Conservation (phyloP, 2,329 filamentous ascomycete species). For the Stagonosporopsis tanaceti region DNA sequence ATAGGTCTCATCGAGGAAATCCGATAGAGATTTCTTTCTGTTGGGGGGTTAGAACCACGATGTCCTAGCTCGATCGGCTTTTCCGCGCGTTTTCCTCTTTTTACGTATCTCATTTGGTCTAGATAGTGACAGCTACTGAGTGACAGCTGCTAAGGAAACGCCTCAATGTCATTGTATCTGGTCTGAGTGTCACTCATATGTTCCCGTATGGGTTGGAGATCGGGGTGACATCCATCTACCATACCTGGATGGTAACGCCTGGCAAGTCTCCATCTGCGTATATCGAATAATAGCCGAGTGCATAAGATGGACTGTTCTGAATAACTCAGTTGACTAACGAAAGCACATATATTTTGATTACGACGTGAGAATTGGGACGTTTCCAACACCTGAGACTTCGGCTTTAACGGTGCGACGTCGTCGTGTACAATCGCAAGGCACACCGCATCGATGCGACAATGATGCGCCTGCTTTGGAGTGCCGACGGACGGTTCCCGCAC, state of each 20-base stretch:
- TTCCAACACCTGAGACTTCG: too few relatives aligned
- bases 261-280: too few relatives aligned
- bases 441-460: too few relatives aligned
- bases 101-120: neutral
- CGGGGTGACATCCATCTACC: neutral
- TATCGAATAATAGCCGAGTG: too few relatives aligned
- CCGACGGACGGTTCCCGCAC: too few relatives aligned
- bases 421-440: too few relatives aligned
- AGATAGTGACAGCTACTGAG: neutral
- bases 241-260: neutral
- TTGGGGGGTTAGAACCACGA: neutral
- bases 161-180: neutral
- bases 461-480: too few relatives aligned
- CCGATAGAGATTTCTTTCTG: neutral
- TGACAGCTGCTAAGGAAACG: neutral
- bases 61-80: neutral
- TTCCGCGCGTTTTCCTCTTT: slow-evolving; percentile 5
- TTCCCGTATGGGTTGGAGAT: neutral
- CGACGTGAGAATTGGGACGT: too few relatives aligned
- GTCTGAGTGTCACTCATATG: neutral
- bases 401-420: too few relatives aligned
- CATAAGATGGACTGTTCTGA: too few relatives aligned
- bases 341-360: too few relatives aligned
- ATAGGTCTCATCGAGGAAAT: neutral
- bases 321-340: too few relatives aligned